Conservation (phyloP, 1,139 yeast species). For the Yamadazyma jaroonii region DNA sequence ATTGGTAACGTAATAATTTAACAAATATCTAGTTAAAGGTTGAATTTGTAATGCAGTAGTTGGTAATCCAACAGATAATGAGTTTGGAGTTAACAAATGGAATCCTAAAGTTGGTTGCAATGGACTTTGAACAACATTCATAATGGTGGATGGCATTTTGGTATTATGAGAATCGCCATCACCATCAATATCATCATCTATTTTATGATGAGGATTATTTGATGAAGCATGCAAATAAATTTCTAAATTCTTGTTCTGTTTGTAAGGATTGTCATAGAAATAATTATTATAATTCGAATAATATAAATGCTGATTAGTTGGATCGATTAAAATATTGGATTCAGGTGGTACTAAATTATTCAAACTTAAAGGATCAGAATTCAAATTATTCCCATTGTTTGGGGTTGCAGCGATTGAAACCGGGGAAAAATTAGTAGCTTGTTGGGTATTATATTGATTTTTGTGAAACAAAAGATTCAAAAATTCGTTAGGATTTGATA, state of each 20-base stretch:
- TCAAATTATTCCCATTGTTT: conserved; percentile 4
- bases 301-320: conserved; percentile 34
- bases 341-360: conserved; percentile 14
- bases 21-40: conserved; percentile 65
- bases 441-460: conserved; percentile 19
- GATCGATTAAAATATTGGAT: conserved; percentile 27
- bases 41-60: conserved; percentile 60
- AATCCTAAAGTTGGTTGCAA: conserved; percentile 45
- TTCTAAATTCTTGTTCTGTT: conserved; percentile 40
- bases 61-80: conserved; percentile 45
- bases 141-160: conserved; percentile 41
- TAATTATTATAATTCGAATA: conserved; percentile 43
- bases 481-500: conserved; percentile 27
- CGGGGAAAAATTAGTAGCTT: conserved; percentile 7
- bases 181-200: conserved; percentile 33
- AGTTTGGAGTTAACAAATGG: conserved; percentile 25
- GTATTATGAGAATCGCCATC: conserved; percentile 29
- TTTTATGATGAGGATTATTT: conserved; percentile 15
- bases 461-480: conserved; percentile 54
- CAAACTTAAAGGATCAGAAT: conserved; percentile 9
- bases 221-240: conserved; percentile 43
- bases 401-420: conserved; percentile 19
- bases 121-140: conserved; percentile 47
- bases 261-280: conserved; percentile 44
- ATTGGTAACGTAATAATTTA: conserved; percentile 71